These are phyloP conservation scores for Leccinum laetum DNA, from an alignment of 1,284 basidiomycete genomes.

Conservation along the genomic window DNA sequence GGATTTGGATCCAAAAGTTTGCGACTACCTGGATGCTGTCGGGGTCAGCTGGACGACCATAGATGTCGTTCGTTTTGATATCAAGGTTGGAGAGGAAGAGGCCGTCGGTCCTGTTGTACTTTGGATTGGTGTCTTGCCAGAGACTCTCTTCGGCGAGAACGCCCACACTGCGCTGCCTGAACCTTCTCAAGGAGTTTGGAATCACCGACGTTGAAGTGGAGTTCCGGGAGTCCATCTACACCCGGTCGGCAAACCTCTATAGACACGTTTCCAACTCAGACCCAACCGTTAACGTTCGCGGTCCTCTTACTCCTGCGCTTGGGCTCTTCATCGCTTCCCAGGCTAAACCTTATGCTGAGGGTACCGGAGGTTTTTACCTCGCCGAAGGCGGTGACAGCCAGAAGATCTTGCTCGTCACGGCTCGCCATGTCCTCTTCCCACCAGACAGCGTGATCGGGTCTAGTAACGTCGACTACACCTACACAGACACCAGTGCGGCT, in stretches of 20 bases:
- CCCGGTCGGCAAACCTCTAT: neutral
- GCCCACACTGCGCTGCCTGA: neutral
- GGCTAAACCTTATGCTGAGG: neutral
- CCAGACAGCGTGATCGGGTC: neutral
- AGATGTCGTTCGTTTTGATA: neutral
- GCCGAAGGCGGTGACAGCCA: neutral
- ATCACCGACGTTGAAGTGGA: neutral
- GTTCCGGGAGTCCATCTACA: neutral
- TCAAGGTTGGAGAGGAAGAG: neutral
- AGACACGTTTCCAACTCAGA: neutral
- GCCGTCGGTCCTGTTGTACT: neutral
- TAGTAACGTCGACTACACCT: neutral
- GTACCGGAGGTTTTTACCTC: neutral
- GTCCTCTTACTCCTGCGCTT: neutral
- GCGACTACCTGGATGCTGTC: neutral
- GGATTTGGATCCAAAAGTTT: neutral
- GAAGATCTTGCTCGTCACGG: neutral
- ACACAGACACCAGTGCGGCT: neutral
- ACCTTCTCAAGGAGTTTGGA: neutral
- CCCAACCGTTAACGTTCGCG: neutral
- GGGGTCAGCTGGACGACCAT: neutral
- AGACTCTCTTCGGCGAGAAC: neutral
- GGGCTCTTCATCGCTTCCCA: neutral
- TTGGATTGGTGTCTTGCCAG: neutral
- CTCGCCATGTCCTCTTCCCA: neutral